These are phyloP conservation scores for Hemisphaericaspora lyxosophila DNA, from an alignment of 1,139 yeast species.

Conservation along the genomic window DNA sequence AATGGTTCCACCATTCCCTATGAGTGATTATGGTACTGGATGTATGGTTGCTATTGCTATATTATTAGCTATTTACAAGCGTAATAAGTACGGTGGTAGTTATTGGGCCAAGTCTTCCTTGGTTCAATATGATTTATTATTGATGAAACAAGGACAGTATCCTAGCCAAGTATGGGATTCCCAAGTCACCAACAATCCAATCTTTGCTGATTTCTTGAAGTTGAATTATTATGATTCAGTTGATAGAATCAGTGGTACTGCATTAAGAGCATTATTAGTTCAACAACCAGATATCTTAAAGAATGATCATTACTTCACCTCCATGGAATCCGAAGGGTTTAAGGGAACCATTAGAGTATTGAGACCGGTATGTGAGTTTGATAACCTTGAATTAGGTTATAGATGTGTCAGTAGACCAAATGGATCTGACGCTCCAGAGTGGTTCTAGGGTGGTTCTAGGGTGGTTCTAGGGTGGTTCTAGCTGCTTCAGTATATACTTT, in stretches of 20 bases:
- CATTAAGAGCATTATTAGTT: constrained; percentile 20
- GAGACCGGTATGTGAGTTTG: constrained; percentile 27
- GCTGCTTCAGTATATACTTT: too few species aligned
- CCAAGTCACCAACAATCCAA: constrained; percentile 9
- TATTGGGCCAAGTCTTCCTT: constrained; percentile 32
- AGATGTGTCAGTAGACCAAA: constrained; percentile 26
- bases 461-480: constrained; percentile 18
- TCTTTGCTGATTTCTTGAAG: constrained; percentile 15
- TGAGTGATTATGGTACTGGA: constrained; percentile 36
- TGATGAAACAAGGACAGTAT: constrained; percentile 27
- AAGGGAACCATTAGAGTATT: constrained; percentile 23
- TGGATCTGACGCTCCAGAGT: constrained; percentile 27
- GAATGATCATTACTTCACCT: constrained; percentile 21
- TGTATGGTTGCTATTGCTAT: constrained; percentile 33
- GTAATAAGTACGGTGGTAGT: constrained; percentile 28
- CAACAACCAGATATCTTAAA: constrained; percentile 20
- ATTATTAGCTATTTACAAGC: constrained; percentile 24
- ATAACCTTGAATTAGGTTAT: constrained; percentile 23
- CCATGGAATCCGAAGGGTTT: constrained; percentile 23
- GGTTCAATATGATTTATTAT: constrained; percentile 29
- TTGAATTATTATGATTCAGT: constrained; percentile 30
- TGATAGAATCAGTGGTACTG: constrained; percentile 27
- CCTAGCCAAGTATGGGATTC: constrained; percentile 21
- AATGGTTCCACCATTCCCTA: constrained; percentile 34
- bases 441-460: constrained; percentile 24